Conservation (phyloP, 73 alveolate species). For the Paramecium pentaurelia region DNA sequence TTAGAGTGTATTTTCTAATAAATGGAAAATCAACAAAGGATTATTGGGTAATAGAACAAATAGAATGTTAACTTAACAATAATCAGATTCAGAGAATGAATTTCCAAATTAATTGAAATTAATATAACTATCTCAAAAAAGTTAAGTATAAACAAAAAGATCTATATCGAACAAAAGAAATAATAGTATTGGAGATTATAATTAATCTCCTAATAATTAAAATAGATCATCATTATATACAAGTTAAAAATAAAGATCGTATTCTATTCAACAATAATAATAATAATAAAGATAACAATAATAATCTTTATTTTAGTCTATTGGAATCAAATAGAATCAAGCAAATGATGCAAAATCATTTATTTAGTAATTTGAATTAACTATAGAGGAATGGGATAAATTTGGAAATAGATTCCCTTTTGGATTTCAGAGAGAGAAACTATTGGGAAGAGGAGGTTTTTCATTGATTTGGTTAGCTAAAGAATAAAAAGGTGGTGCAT, state of each 20-base stretch:
- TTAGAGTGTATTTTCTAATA: not conserved
- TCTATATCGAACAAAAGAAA: not conserved
- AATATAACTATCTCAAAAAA: not conserved
- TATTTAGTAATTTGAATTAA: constrained; percentile 23
- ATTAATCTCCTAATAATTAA: not conserved
- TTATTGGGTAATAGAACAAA: not conserved
- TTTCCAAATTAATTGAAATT: not conserved
- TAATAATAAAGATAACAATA: not conserved
- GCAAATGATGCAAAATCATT: not conserved
- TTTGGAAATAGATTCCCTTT: constrained; percentile 59
- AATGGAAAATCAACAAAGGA: not conserved
- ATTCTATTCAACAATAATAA: not conserved
- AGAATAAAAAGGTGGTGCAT: not conserved
- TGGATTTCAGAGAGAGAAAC: constrained; percentile 14
- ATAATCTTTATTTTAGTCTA: not conserved
- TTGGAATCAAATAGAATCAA: not conserved
- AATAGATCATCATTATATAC: not conserved
- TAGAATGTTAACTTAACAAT: not conserved
- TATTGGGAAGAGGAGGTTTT: constrained; percentile 63
- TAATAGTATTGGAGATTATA: not conserved
- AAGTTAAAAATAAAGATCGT: not conserved
- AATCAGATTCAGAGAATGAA: not conserved
- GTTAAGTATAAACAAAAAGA: not conserved
- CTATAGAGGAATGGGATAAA: constrained; percentile 58
- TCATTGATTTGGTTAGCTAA: constrained; percentile 60